Conservation (phyloP, 2,329 filamentous ascomycete genomes). For the Fusarium verticillioides region DNA sequence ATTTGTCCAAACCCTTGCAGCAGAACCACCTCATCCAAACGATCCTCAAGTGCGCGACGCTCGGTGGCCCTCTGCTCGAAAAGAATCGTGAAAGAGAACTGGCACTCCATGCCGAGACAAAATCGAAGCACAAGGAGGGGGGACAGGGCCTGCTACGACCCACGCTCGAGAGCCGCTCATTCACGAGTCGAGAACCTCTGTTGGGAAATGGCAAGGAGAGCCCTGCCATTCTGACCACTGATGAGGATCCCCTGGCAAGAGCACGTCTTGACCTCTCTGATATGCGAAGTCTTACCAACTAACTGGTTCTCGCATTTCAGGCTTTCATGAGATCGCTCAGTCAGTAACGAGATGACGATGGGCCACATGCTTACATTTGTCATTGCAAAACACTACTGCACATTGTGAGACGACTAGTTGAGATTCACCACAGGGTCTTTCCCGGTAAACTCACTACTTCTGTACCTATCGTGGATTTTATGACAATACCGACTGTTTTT, state of each 20-base stretch:
- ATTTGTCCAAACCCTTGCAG: constrained; percentile 94
- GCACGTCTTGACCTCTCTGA: constrained; percentile 58
- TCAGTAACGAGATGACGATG: constrained; percentile 30
- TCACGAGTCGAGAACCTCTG: constrained; percentile 74
- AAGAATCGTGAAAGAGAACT: constrained; percentile 74
- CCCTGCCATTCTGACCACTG: constrained; percentile 65
- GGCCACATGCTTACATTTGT: background rate
- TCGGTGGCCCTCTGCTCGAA: constrained; percentile 84
- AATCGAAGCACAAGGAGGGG: constrained; percentile 55
- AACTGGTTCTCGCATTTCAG: constrained; percentile 42
- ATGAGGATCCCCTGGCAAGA: constrained; percentile 61
- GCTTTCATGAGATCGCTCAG: constrained; percentile 46
- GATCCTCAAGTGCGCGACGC: constrained; percentile 94
- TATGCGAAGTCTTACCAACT: constrained; percentile 53
- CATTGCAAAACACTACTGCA: background rate
- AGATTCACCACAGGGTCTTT: background rate
- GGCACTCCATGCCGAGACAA: constrained; percentile 62
- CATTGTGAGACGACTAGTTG: background rate
- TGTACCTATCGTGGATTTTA: background rate
- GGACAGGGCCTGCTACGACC: constrained; percentile 53
- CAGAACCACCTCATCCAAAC: constrained; percentile 98
- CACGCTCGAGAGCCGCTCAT: constrained; percentile 67
- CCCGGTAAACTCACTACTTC: background rate
- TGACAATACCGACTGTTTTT: background rate
- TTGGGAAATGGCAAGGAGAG: constrained; percentile 67